Evolutionary conservation across 2,329 filamentous ascomycete genomes (phyloP), one percentile per base, ranked within the genome.

Genomic region (Diaporthe sp.): DNA sequence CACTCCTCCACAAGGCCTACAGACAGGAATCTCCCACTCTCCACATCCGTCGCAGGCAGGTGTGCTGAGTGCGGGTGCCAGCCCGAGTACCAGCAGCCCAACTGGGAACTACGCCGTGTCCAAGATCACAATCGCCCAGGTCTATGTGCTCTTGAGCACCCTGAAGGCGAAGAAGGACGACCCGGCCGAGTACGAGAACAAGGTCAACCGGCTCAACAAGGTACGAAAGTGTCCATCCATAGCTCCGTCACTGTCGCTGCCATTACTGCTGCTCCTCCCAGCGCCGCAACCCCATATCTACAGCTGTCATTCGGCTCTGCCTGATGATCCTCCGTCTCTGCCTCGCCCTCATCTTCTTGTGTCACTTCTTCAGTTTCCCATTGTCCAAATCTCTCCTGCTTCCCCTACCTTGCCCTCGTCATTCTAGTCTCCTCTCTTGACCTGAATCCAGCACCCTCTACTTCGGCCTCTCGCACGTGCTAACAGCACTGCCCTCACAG

Each of bases 51-150:
- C 89, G 79, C 89, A 91, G 82, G 81, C 86, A 81, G 87, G 88
- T 79, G 85, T 87, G 80, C 84, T 90, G 82, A 90, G 88, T 87
- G 87, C 89, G 87, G 88, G 86, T 85, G 89, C 89, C 78, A 91
- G 89, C 84, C 89, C 89, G 80, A 90, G 87, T 85, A 90, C 88
- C 80, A 90, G 86, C 84, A 92, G 90, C 84, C 89, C 89, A 82
- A 91, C 89, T 81, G 89, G 89, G 84, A 87, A 86, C 78, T 91
- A 85, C 82, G 93, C 92, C 82, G 89, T 98, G 80, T 94, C 94
- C 76, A 98, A 97, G 86, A 97, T 99, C 84, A 95, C 97, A 80
- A 93, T 98, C 81, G 95, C 97, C 78, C 97, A 99, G 87, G 92
- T 98, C 78, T 97, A 97, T 86, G 92, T 99, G 77, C 91, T 99